A percentile compares a stretch with the other conserved stretches of the same genome.
Conservation (phyloP, 1,139 yeast species). For the Meyerozyma sp. region DNA sequence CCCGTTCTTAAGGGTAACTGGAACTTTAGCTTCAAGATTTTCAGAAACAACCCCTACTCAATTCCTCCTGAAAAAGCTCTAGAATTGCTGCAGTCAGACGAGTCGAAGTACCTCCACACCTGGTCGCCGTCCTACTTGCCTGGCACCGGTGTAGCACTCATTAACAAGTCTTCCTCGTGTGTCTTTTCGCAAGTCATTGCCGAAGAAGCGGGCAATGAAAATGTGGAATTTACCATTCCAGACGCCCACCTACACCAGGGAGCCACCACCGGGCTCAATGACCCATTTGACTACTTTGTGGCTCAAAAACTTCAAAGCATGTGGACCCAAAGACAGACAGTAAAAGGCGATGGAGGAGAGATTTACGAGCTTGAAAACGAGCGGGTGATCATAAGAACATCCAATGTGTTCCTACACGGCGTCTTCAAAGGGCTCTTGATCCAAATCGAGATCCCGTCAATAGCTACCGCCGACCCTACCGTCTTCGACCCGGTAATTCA, state of each 20-base stretch:
- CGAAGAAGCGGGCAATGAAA: slow-evolving; percentile 25
- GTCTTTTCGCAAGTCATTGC: slow-evolving; percentile 36
- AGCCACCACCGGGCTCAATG: slow-evolving; percentile 46
- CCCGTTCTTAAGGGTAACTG: slow-evolving; percentile 58
- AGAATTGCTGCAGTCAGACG: slow-evolving; percentile 25
- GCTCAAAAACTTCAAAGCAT: slow-evolving; percentile 60
- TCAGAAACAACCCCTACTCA: slow-evolving; percentile 54
- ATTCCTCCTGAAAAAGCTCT: slow-evolving; percentile 34
- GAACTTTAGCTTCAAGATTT: slow-evolving; percentile 60
- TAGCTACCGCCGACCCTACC: slow-evolving; percentile 8
- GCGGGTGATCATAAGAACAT: slow-evolving; percentile 47
- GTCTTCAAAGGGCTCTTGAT: slow-evolving; percentile 65
- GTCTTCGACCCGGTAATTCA: slow-evolving; percentile 24
- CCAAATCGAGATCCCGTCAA: slow-evolving; percentile 37
- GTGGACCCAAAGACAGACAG: slow-evolving; percentile 69
- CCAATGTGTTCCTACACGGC: slow-evolving; percentile 72
- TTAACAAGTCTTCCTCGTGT: slow-evolving; percentile 43
- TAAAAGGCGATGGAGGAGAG: slow-evolving; percentile 74
- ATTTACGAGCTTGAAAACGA: slow-evolving; percentile 51
- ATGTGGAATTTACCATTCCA: slow-evolving; percentile 27
- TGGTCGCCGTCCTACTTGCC: slow-evolving; percentile 50
- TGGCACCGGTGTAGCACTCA: slow-evolving; percentile 47
- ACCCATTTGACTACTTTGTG: slow-evolving; percentile 44
- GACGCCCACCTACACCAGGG: slow-evolving; percentile 36
- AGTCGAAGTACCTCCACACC: slow-evolving; percentile 50